A percentile compares a stretch with the other conserved stretches of the same genome.
Conservation (phyloP, 805 yeast species). For the Middelhovenomyces tepae region DNA sequence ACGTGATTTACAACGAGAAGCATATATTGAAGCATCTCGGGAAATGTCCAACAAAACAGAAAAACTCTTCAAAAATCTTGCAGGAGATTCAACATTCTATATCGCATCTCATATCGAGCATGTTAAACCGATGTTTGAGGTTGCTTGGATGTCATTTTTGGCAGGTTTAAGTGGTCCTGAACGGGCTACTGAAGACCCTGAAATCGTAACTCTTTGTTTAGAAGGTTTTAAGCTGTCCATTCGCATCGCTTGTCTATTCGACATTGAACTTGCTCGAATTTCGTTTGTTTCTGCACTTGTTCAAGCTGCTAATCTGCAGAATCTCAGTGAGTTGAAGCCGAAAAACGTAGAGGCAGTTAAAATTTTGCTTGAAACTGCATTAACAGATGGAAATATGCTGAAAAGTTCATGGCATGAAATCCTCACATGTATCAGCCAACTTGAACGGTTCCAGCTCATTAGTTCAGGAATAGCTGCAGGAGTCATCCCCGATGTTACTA, state of each 20-base stretch:
- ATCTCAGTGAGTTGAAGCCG: constrained; percentile 62
- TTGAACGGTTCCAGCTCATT: constrained; percentile 81
- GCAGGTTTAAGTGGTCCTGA: constrained; percentile 94
- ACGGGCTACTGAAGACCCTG: constrained; percentile 66
- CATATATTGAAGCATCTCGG: constrained; percentile 84
- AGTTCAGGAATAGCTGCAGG: constrained; percentile 82
- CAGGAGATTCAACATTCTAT: constrained; percentile 41
- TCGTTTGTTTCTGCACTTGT: constrained; percentile 86
- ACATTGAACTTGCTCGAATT: constrained; percentile 71
- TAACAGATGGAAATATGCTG: constrained; percentile 67
- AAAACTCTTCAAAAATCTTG: constrained; percentile 57
- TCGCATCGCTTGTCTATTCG: constrained; percentile 76
- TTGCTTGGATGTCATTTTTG: constrained; percentile 91
- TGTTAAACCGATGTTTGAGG: constrained; percentile 87
- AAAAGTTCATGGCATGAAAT: constrained; percentile 78
- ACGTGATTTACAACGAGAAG: constrained; percentile 66
- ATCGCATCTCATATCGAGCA: constrained; percentile 84
- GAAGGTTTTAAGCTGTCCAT: constrained; percentile 83
- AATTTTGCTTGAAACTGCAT: constrained; percentile 65
- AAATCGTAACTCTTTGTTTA: constrained; percentile 48
- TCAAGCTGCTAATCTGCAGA: constrained; percentile 75
- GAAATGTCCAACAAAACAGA: constrained; percentile 90
- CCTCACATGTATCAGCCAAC: constrained; percentile 73
- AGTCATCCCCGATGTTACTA: constrained; percentile 74
- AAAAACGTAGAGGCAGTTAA: constrained; percentile 79